Evolutionary conservation across 164 flowering plant genomes (phyloP), one percentile per base, ranked within the genome.

Genomic region (Paratinospora sagittata): DNA sequence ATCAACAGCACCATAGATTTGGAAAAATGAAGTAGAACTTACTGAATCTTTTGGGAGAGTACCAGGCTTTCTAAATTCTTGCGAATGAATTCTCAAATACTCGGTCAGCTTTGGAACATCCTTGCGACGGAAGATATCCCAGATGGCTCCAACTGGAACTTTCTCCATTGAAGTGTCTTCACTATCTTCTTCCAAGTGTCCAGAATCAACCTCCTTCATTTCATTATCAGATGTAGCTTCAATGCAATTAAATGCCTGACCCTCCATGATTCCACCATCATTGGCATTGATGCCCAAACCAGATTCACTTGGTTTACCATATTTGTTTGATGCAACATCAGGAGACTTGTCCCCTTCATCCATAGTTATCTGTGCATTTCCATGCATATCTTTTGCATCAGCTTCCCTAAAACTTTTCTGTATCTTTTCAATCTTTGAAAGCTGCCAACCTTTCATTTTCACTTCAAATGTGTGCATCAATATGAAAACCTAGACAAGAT

Each of bases 71-170:
- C 80, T 78, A 70, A 85, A 78, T 55, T 86, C 93, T 75, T 77
- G 65, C 77, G 83, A 78, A 69, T 88, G 89, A 19, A 72, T 61
- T 78, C 47, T 80, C 75, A 92, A 65, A 82, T 88, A 95, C 73
- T 91, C 89, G 57, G 73, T 77, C 70, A 95, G 71, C 78, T 84
- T 90, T 61, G 91, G 87, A 74, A 85, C 86, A 85, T 95, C 99
- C 82, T 88, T 82, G 57, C 91, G 82, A 14, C 92, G 89, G 66
- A 92, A 95, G 68, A 95, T 83, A 80, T 93, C 96, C 98, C 97
- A 95, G 72, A 77, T 68, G 67, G 84, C 89, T 74, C 92, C 97
- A 21, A 87, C 80, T 67, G 27, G 68, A 68, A 80, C 67, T 49
- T 79, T 78, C 62, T 65, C 78, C 9, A 75, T 41, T 34, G 41